These are phyloP conservation scores for Pseudocercospora macadamiae DNA, from an alignment of 2,329 filamentous ascomycete genomes.

Conservation along the genomic window DNA sequence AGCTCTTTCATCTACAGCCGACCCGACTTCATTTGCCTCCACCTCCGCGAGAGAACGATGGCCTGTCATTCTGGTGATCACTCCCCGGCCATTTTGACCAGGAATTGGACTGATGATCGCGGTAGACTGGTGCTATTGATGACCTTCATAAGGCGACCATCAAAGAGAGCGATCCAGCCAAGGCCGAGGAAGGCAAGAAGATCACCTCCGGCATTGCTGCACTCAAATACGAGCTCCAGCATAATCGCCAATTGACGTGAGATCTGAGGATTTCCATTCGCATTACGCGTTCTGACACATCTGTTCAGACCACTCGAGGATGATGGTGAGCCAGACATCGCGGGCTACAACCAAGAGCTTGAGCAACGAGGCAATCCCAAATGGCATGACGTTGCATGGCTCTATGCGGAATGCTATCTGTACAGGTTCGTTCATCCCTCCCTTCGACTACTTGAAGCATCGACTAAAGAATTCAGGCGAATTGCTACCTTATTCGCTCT, in stretches of 20 bases:
- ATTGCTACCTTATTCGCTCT: conserved; percentile 76
- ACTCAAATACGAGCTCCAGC: conserved; percentile 94
- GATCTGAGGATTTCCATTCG: conserved; percentile 27
- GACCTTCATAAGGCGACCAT: conserved; percentile 80
- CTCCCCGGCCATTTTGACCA: not conserved
- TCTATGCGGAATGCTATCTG: conserved; percentile 92
- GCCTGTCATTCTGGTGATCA: conserved; percentile 84
- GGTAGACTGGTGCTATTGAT: conserved; percentile 86
- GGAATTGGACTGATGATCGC: conserved; percentile 2
- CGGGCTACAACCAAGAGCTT: conserved; percentile 83
- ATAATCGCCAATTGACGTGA: conserved; percentile 78
- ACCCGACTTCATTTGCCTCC: conserved; percentile 84
- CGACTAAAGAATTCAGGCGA: conserved; percentile 86
- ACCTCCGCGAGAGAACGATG: conserved; percentile 83
- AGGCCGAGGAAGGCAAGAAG: conserved; percentile 77
- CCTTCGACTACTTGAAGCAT: no score
- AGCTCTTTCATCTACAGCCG: conserved; percentile 79
- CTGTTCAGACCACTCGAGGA: conserved; percentile 68
- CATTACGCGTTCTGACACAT: conserved; percentile 3
- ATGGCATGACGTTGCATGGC: conserved; percentile 87
- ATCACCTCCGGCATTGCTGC: conserved; percentile 78
- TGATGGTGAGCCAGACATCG: conserved; percentile 76
- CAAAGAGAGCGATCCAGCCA: conserved; percentile 62
- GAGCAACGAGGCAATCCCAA: conserved; percentile 70
- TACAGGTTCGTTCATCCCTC: no score